phyloP scores from a whole-genome alignment of 305 asterid genomes.

The Nicotiana rustica region DNA sequence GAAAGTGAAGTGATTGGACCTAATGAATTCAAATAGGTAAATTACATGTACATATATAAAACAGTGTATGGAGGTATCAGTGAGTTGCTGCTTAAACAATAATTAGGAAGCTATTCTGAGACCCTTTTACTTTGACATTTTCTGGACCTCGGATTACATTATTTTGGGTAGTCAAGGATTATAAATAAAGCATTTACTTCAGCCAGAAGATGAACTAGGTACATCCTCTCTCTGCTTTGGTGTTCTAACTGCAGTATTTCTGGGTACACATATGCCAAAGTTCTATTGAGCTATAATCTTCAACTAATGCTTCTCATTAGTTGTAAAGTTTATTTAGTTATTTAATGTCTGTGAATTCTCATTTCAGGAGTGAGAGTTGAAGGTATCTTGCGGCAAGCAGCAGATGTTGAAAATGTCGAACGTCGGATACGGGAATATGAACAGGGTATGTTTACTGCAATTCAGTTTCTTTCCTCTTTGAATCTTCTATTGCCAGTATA shows the following conservation, averaged over 20 bases:
- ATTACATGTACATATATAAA: background rate
- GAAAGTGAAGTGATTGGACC: background rate
- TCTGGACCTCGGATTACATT: background rate
- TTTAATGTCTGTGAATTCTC: background rate
- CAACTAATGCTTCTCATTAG: background rate
- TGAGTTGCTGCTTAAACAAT: background rate
- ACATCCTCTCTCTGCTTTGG: background rate
- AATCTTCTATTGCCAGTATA: background rate
- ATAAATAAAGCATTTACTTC: background rate
- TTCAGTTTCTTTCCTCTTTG: background rate
- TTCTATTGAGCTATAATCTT: background rate
- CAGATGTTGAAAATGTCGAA: slow-evolving; percentile 96
- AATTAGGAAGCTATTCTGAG: background rate
- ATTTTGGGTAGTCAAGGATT: background rate
- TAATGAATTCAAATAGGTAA: background rate
- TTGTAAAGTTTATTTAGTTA: background rate
- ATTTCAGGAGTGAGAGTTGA: slow-evolving; percentile 79
- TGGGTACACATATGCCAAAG: background rate
- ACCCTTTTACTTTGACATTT: slow-evolving; percentile 6
- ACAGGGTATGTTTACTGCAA: slow-evolving; percentile 62
- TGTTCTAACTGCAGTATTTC: background rate
- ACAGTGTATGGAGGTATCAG: background rate
- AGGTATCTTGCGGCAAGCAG: slow-evolving; percentile 98
- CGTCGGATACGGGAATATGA: slow-evolving; percentile 90
- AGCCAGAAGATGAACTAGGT: background rate